These are phyloP conservation scores for Penicillium diatomitis DNA, from an alignment of 495 filamentous ascomycete species.

Conservation along the genomic window DNA sequence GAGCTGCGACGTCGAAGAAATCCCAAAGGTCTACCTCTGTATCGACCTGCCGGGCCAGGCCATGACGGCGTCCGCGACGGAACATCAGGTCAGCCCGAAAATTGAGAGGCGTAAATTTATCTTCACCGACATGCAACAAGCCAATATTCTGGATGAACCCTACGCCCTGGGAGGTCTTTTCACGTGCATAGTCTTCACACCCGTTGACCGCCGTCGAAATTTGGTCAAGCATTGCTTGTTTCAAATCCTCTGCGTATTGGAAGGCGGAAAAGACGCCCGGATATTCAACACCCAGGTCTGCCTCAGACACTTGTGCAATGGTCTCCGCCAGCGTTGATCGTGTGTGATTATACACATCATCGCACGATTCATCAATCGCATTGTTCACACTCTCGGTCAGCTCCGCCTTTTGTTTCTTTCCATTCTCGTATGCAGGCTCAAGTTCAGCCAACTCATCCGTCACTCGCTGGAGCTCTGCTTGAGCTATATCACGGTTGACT, in stretches of 20 bases:
- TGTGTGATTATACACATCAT: constrained; percentile 75
- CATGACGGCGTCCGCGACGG: constrained; percentile 60
- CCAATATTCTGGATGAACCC: constrained; percentile 81
- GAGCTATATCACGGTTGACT: constrained; percentile 80
- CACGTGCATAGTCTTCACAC: constrained; percentile 79
- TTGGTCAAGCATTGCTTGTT: constrained; percentile 80
- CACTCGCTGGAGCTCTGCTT: constrained; percentile 79
- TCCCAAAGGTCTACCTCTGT: constrained; percentile 82
- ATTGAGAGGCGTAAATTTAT: constrained; percentile 71
- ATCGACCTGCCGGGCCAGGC: constrained; percentile 73
- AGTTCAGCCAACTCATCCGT: constrained; percentile 69
- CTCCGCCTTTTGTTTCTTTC: constrained; percentile 72
- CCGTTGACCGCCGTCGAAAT: constrained; percentile 66
- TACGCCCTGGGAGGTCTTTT: constrained; percentile 72
- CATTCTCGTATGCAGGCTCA: constrained; percentile 75
- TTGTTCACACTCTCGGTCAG: constrained; percentile 72
- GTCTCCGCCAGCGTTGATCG: constrained; percentile 59
- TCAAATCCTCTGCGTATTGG: constrained; percentile 88
- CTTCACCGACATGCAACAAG: constrained; percentile 71
- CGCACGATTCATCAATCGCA: constrained; percentile 75
- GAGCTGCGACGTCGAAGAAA: constrained; percentile 76
- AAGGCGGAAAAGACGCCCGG: constrained; percentile 78
- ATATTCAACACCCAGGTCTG: constrained; percentile 72
- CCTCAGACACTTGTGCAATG: constrained; percentile 66
- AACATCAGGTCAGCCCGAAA: constrained; percentile 94